phyloP scores from a whole-genome alignment of 805 yeast genomes.

The Millerozyma acaciae region DNA sequence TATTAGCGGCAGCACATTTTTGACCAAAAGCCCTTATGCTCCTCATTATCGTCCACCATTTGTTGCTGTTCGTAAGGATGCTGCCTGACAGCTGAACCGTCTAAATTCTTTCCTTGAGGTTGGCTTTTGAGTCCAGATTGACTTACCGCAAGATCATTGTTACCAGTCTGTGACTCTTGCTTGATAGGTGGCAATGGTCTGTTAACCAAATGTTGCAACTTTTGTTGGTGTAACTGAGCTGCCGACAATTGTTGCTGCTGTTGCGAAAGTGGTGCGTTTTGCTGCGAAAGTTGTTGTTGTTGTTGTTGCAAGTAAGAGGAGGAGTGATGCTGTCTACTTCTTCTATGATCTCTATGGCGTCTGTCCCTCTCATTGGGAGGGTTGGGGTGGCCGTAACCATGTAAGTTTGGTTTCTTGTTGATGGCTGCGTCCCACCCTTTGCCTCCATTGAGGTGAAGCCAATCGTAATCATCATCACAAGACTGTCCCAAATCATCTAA shows the following conservation, averaged over 20 bases:
- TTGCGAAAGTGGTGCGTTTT: constrained; percentile 9
- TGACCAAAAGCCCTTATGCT: constrained; percentile 39
- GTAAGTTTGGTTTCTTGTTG: constrained; percentile 74
- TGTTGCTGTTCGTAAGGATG: constrained; percentile 40
- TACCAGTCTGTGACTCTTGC: constrained; percentile 31
- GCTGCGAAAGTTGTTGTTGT: constrained; percentile 13
- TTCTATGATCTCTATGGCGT: constrained; percentile 45
- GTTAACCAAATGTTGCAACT: constrained; percentile 45
- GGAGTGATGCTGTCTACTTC: constrained; percentile 36
- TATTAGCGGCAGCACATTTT: constrained; percentile 39
- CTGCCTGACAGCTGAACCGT: constrained; percentile 16
- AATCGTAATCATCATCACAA: constrained; percentile 70
- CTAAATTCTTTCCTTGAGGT: constrained; percentile 18
- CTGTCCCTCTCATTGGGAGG: constrained; percentile 49
- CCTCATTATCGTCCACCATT: constrained; percentile 27
- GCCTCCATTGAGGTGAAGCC: constrained; percentile 78
- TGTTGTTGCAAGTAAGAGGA: constrained; percentile 17
- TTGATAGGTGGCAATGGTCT: constrained; percentile 47
- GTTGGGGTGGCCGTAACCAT: constrained; percentile 76
- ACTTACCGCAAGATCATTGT: constrained; percentile 17
- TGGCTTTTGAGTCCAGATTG: constrained; percentile 20
- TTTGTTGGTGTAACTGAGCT: constrained; percentile 46
- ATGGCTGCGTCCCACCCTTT: constrained; percentile 76
- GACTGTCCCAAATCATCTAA: constrained; percentile 54
- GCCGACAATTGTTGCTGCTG: constrained; percentile 38